A percentile compares a stretch with the other conserved stretches of the same genome.
Conservation (phyloP, 495 filamentous ascomycete species). For the Penicillium psychrofluorescens region DNA sequence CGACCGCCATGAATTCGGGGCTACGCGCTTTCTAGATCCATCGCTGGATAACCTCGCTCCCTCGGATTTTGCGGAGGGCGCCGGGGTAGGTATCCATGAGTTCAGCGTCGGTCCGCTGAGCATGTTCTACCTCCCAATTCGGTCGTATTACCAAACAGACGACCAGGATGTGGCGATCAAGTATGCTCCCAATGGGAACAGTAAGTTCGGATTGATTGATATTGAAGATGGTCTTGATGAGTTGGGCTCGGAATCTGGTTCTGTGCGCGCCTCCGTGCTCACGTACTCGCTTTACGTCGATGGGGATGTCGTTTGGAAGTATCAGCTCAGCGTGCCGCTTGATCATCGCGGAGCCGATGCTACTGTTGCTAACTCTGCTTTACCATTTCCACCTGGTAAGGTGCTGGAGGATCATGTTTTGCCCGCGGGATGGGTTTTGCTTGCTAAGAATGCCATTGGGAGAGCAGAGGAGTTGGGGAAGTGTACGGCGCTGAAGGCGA, state of each 20-base stretch:
- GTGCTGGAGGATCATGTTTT: constrained; percentile 21
- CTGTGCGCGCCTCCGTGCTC: constrained; percentile 43
- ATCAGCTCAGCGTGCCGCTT: constrained; percentile 33
- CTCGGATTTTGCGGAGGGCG: constrained; percentile 20
- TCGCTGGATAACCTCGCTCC: constrained; percentile 12
- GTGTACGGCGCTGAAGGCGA: neutral
- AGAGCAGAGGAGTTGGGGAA: constrained; percentile 11
- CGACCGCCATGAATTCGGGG: constrained; percentile 91
- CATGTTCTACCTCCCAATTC: constrained; percentile 87
- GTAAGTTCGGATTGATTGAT: constrained; percentile 85
- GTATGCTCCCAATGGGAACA: constrained; percentile 81
- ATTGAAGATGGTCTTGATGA: constrained; percentile 58
- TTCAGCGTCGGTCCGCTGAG: constrained; percentile 83
- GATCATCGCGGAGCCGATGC: neutral
- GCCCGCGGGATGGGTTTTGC: constrained; percentile 9
- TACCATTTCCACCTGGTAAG: constrained; percentile 16
- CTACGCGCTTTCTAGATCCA: constrained; percentile 79
- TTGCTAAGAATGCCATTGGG: constrained; percentile 9
- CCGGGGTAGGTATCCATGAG: constrained; percentile 61
- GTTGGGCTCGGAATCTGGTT: constrained; percentile 31
- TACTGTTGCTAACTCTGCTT: neutral
- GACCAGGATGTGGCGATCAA: constrained; percentile 72
- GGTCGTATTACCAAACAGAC: constrained; percentile 73
- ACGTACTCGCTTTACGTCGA: constrained; percentile 81
- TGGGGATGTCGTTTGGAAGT: constrained; percentile 70